Percentiles rank a stretch among this genome's conserved stretches.
These are phyloP conservation scores for Rhizoctonia solani DNA, from an alignment of 1,284 basidiomycete genomes.

Conservation along the genomic window DNA sequence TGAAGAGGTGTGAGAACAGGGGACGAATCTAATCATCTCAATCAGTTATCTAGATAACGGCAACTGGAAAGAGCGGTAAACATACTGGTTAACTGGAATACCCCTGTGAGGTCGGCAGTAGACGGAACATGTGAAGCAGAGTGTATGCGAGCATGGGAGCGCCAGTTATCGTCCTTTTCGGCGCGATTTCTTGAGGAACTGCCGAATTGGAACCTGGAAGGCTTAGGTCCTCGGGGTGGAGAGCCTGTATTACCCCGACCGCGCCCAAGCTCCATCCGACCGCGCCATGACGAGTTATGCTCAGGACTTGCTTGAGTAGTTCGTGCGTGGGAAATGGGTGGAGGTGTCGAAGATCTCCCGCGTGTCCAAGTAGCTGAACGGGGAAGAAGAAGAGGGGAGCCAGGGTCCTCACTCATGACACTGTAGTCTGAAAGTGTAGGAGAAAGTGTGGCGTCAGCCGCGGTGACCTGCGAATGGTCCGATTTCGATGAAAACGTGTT, in stretches of 20 bases:
- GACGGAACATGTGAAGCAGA: constrained; percentile 22
- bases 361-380: constrained; percentile 4
- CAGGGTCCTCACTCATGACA: constrained; percentile 21
- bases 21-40: constrained; percentile 27
- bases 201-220: constrained; percentile 29
- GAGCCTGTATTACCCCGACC: constrained; percentile 25
- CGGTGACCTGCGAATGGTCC: constrained; percentile 5
- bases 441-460: constrained; percentile 29
- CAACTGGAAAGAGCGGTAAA: not conserved
- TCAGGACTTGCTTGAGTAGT: constrained; percentile 33
- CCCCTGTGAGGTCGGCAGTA: not conserved
- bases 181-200: constrained; percentile 11
- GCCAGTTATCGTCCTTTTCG: constrained; percentile 30
- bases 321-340: constrained; percentile 9
- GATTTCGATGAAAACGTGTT: constrained; percentile 1
- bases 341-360: constrained; percentile 31
- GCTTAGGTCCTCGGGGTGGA: constrained; percentile 18
- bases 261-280: constrained; percentile 14
- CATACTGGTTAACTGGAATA: constrained; percentile 25
- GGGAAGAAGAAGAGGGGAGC: constrained; percentile 22
- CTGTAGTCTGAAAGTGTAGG: constrained; percentile 32
- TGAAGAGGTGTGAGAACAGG: constrained; percentile 29
- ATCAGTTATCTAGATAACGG: constrained; percentile 17
- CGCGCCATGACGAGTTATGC: constrained; percentile 21
- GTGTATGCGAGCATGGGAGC: constrained; percentile 12